A percentile compares a stretch with the other conserved stretches of the same genome.
These are phyloP conservation scores for Talaromyces islandicus DNA, from an alignment of 2,329 filamentous ascomycete genomes.

Conservation along the genomic window DNA sequence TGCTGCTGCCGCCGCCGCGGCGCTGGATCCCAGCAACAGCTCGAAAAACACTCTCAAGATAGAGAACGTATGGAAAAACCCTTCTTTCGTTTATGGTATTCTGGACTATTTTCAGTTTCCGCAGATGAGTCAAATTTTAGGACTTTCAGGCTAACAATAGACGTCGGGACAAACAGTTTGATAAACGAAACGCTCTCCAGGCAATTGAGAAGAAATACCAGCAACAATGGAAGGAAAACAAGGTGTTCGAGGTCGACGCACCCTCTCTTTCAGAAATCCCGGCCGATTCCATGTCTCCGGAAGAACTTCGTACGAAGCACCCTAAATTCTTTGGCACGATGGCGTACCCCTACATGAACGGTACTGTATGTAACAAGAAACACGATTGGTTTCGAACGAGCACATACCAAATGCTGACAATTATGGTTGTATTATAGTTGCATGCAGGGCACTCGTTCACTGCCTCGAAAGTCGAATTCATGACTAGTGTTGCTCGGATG, in stretches of 20 bases:
- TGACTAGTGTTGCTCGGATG: slow-evolving; percentile 80
- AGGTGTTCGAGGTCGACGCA: slow-evolving; percentile 79
- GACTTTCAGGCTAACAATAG: background rate
- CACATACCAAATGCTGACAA: too few species aligned
- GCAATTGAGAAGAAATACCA: slow-evolving; percentile 90
- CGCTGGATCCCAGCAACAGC: slow-evolving; percentile 49
- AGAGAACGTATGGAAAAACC: slow-evolving; percentile 46
- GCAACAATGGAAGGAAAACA: slow-evolving; percentile 68
- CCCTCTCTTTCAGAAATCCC: slow-evolving; percentile 73
- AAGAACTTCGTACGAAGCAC: slow-evolving; percentile 69
- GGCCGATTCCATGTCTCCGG: slow-evolving; percentile 64
- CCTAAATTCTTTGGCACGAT: slow-evolving; percentile 89
- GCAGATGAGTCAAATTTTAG: background rate
- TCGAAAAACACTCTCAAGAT: slow-evolving; percentile 60
- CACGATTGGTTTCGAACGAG: too few species aligned
- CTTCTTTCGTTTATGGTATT: slow-evolving; percentile 4
- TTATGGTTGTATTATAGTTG: background rate
- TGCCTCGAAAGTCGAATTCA: slow-evolving; percentile 88
- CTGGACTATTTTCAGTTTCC: too few species aligned
- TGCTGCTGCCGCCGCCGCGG: slow-evolving; percentile 47
- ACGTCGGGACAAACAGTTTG: slow-evolving; percentile 53
- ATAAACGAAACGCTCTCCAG: slow-evolving; percentile 79
- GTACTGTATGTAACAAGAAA: slow-evolving; percentile 49
- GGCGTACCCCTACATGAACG: slow-evolving; percentile 79
- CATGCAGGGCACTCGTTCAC: slow-evolving; percentile 93